These are phyloP conservation scores for Neurospora tetrasperma DNA, from an alignment of 495 filamentous ascomycete genomes.

Conservation along the genomic window DNA sequence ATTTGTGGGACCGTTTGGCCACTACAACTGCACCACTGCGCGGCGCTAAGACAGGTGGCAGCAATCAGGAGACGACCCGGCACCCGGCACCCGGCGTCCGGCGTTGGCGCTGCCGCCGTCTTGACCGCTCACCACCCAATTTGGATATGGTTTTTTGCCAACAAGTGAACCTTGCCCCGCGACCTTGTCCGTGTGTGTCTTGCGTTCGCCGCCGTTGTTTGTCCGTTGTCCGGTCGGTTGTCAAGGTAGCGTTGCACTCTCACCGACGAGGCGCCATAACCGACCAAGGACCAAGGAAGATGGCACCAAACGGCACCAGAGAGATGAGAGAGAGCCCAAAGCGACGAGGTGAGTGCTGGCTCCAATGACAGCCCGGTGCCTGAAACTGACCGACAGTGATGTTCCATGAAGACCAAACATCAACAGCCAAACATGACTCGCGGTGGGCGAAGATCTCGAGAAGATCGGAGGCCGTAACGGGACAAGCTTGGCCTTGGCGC, in stretches of 20 bases:
- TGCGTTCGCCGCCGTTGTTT: not conserved
- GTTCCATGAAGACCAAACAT: not conserved
- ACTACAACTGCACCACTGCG: not conserved
- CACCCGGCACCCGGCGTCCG: not conserved
- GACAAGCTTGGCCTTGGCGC: not conserved
- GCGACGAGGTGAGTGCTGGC: not conserved
- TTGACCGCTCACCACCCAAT: not conserved
- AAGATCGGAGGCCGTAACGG: not conserved
- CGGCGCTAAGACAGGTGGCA: not conserved
- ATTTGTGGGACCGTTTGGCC: not conserved
- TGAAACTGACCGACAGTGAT: conserved; percentile 2
- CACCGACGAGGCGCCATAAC: not conserved
- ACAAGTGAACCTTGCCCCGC: not conserved
- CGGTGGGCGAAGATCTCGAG: not conserved
- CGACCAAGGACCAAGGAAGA: not conserved
- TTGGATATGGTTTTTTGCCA: not conserved
- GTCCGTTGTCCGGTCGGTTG: not conserved
- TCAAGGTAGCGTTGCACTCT: not conserved
- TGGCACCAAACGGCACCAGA: not conserved
- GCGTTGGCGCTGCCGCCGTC: not conserved
- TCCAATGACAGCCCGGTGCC: conserved; percentile 2
- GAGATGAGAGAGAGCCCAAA: not conserved
- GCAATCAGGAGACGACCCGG: not conserved
- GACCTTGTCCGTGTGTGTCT: not conserved
- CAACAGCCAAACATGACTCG: not conserved